phyloP scores from a whole-genome alignment of 352 stramenopile species.

The Pythium apleroticum region DNA sequence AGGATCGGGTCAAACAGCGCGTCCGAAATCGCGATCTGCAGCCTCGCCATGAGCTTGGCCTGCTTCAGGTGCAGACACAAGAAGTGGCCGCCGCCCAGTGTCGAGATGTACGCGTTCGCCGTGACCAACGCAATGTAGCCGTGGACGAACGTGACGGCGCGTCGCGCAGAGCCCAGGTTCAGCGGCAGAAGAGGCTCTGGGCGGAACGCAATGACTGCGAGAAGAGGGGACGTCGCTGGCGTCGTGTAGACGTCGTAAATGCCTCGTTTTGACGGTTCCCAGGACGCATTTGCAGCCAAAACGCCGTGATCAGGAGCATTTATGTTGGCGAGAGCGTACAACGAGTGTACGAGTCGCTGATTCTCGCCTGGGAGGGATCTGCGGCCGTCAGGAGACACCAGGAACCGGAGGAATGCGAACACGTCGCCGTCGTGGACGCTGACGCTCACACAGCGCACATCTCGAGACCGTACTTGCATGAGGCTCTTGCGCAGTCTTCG shows the following conservation, averaged over 20 bases:
- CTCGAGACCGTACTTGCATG: neutral
- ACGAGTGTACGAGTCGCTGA: slow-evolving; percentile 4
- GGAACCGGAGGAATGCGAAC: slow-evolving; percentile 18
- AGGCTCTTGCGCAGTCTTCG: slow-evolving; percentile 25
- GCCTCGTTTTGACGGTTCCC: neutral
- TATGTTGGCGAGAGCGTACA: neutral
- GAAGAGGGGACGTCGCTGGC: neutral
- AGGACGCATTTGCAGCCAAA: neutral
- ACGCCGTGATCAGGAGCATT: neutral
- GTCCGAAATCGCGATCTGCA: slow-evolving; percentile 79
- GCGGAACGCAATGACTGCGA: slow-evolving; percentile 50
- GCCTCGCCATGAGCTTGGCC: slow-evolving; percentile 68
- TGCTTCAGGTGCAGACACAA: slow-evolving; percentile 71
- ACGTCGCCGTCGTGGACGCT: slow-evolving; percentile 21
- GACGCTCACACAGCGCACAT: slow-evolving; percentile 13
- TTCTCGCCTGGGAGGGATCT: neutral
- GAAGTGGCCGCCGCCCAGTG: slow-evolving; percentile 77
- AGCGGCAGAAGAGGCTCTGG: slow-evolving; percentile 48
- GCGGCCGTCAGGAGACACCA: slow-evolving; percentile 2
- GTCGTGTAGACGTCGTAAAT: slow-evolving; percentile 6
- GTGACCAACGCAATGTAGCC: slow-evolving; percentile 74
- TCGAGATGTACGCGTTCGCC: slow-evolving; percentile 84
- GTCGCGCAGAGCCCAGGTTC: slow-evolving; percentile 61
- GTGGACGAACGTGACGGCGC: slow-evolving; percentile 65
- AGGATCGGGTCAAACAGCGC: slow-evolving; percentile 71